Evolutionary conservation across 106 monocot genomes (phyloP), one percentile per base, ranked within the genome.

Genomic region (Narthecium ossifragum): DNA sequence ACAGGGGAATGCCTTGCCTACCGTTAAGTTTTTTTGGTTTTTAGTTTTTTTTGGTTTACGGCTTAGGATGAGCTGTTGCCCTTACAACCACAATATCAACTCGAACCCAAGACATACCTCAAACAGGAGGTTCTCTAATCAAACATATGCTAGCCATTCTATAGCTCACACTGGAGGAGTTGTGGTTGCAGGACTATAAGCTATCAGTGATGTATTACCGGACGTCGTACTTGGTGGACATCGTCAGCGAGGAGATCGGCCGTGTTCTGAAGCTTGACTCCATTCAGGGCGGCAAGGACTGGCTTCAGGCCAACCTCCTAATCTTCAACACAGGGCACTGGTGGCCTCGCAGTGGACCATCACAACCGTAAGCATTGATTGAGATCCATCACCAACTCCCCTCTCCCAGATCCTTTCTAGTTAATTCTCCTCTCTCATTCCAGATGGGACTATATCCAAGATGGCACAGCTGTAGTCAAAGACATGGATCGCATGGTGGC

Each of bases 391-490:
- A n/a, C n/a, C n/a, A n/a, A n/a, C n/a, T n/a, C n/a, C n/a, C n/a
- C n/a, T n/a, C n/a, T n/a, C n/a, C n/a, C n/a, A n/a, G n/a, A n/a
- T n/a, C n/a, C n/a, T n/a, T n/a, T n/a, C n/a, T n/a, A n/a, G n/a
- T n/a, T n/a, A n/a, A 2, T 6, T 64, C 12, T 33, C 5, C 39
- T 52, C 21, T 41, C 5, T 25, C 9, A 14, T 14, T 67, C 53
- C 59, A 83, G 83, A 22, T 83, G 78, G 74, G 78, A 83, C 45
- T 83, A 62, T 34, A 60, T 78, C n/a, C 71, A 78, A 63, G 78
- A 74, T 59, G 78, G 74, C 27, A 39, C 31, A 25, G 27, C 7
- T 21, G 59, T 60, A 59, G 1, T 55, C 31, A 75, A 71, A 60
- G 78, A 78, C 53, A 83, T 78, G 78, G 59, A 83, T 40, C 22